phyloP scores from a whole-genome alignment of 108 stramenopile genomes.

The Nitzschia palea region DNA sequence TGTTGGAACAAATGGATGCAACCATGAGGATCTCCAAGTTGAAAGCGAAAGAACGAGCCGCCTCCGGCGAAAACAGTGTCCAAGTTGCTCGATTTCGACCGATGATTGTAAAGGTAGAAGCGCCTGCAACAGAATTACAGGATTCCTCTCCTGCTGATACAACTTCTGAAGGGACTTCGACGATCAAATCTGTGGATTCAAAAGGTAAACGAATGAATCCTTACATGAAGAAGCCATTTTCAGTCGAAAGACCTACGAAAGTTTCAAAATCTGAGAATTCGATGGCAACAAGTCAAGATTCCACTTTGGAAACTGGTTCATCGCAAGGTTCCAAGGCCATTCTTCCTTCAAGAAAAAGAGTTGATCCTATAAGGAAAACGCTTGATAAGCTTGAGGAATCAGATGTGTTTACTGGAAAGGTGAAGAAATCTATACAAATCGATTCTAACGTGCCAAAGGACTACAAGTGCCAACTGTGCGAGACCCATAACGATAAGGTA shows the following conservation, averaged over 20 bases:
- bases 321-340: no score
- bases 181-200: not conserved
- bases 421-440: constrained; percentile 11
- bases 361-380: constrained; percentile 6
- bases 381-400: constrained; percentile 18
- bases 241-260: not conserved
- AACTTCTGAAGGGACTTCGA: not conserved
- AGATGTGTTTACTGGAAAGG: constrained; percentile 17
- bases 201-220: constrained; percentile 13
- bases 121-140: not conserved
- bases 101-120: not conserved
- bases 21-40: constrained; percentile 12
- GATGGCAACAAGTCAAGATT: no score
- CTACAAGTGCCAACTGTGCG: constrained; percentile 54
- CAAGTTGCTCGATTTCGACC: constrained; percentile 18
- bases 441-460: constrained; percentile 54
- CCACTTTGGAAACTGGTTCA: no score
- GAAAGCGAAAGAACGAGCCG: constrained; percentile 19
- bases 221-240: not conserved
- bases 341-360: not conserved
- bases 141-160: not conserved
- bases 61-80: constrained; percentile 4
- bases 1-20: constrained; percentile 13
- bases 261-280: not conserved
- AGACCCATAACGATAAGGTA: constrained; percentile 37